Percentiles rank a stretch among this genome's conserved stretches.
phyloP scores from a whole-genome alignment of 768 basidiomycete species.

The Hypsizygus marmoreus region DNA sequence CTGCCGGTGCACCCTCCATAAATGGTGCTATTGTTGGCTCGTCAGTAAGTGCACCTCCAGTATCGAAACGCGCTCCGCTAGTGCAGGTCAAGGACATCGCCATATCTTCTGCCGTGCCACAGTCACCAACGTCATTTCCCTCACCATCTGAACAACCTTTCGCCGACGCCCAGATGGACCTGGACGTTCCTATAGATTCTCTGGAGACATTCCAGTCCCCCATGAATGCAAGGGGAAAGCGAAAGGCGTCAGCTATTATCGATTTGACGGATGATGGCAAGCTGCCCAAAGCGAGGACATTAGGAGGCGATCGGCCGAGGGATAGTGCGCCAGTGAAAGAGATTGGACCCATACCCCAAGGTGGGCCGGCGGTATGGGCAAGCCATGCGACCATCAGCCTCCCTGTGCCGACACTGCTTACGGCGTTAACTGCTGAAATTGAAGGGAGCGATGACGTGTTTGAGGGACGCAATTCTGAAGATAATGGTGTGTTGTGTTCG shows the following conservation, averaged over 20 bases:
- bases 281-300: slow-evolving; percentile 47
- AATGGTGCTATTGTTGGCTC: slow-evolving; percentile 23
- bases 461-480: slow-evolving; percentile 79
- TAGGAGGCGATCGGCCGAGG: slow-evolving; percentile 68
- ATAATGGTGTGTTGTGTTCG: slow-evolving; percentile 45
- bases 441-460: slow-evolving; percentile 69
- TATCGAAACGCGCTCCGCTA: slow-evolving; percentile 39
- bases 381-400: slow-evolving; percentile 37
- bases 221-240: slow-evolving; percentile 43
- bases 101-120: slow-evolving; percentile 20
- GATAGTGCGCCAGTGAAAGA: slow-evolving; percentile 55
- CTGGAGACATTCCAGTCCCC: slow-evolving; percentile 45
- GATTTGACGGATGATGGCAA: slow-evolving; percentile 43
- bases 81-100: slow-evolving; percentile 28
- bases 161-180: slow-evolving; percentile 50
- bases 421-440: slow-evolving; percentile 57
- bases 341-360: slow-evolving; percentile 37
- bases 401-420: slow-evolving; percentile 61
- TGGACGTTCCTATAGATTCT: slow-evolving; percentile 57
- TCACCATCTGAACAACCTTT: slow-evolving; percentile 52
- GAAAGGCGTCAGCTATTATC: slow-evolving; percentile 43
- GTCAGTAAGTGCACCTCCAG: slow-evolving; percentile 23
- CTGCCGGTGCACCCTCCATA: slow-evolving; percentile 17
- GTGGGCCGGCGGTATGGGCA: slow-evolving; percentile 18
- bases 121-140: slow-evolving; percentile 43